Conservation (phyloP, 768 basidiomycete genomes). For the Cystoderma amianthinum region DNA sequence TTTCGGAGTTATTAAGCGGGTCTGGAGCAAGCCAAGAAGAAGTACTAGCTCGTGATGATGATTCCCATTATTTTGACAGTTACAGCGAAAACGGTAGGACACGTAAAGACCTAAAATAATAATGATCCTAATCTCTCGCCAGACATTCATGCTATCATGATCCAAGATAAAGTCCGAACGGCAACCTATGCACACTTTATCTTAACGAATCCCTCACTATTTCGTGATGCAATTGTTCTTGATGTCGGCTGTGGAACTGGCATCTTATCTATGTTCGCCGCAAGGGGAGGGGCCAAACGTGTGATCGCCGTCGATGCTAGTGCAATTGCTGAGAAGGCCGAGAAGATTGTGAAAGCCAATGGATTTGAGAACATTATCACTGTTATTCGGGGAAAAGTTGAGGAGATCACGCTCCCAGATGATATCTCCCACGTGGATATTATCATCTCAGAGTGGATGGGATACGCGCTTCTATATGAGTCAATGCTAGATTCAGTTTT, state of each 20-base stretch:
- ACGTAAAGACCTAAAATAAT: no score
- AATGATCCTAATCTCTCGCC: constrained; percentile 1
- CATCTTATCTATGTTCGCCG: constrained; percentile 86
- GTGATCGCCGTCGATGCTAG: constrained; percentile 93
- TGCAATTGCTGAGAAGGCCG: constrained; percentile 70
- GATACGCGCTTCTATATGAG: constrained; percentile 86
- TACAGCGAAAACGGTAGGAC: constrained; percentile 79
- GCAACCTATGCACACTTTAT: constrained; percentile 92
- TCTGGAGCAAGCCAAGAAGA: constrained; percentile 15
- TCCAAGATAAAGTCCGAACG: constrained; percentile 91
- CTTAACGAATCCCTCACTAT: constrained; percentile 70
- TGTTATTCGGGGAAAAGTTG: constrained; percentile 87
- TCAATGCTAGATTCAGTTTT: constrained; percentile 97
- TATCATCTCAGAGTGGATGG: constrained; percentile 99
- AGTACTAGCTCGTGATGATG: constrained; percentile 62
- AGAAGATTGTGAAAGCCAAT: constrained; percentile 74
- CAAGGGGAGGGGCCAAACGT: constrained; percentile 80
- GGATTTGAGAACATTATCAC: constrained; percentile 68
- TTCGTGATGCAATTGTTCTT: constrained; percentile 81
- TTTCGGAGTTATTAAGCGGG: constrained; percentile 36
- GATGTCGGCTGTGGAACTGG: constrained; percentile 97
- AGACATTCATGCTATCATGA: constrained; percentile 97
- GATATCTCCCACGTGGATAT: constrained; percentile 78
- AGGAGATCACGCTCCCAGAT: constrained; percentile 76
- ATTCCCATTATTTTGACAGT: constrained; percentile 89